Evolutionary conservation across 257 asterid species (phyloP).

Genomic region (Paraleonurus japonicus): DNA sequence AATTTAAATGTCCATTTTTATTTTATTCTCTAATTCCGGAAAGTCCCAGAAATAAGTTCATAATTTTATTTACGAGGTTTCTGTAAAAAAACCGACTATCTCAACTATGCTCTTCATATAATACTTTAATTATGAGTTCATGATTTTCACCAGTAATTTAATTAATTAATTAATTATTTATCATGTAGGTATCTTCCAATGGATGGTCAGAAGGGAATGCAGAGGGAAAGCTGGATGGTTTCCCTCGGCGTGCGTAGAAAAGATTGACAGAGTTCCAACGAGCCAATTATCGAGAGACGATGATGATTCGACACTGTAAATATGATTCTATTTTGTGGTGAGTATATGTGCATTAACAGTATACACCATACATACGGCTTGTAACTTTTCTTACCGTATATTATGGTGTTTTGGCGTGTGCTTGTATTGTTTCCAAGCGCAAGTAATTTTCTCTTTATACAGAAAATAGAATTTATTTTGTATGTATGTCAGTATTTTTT

Average conservation of each 20-base stretch:
- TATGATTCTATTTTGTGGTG: neutral
- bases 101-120: neutral
- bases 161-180: neutral
- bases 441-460: neutral
- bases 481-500: neutral
- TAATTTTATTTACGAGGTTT: neutral
- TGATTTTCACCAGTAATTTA: neutral
- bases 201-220: slow-evolving; percentile 99
- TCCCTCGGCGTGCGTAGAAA: slow-evolving; percentile 84
- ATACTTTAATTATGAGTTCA: neutral
- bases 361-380: neutral
- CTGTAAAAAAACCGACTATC: neutral
- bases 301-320: slow-evolving; percentile 5
- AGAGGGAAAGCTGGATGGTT: slow-evolving; percentile 88
- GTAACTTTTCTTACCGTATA: neutral
- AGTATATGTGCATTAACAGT: slow-evolving; percentile 16
- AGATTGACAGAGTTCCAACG: slow-evolving; percentile 38
- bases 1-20: no score
- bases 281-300: slow-evolving; percentile 35
- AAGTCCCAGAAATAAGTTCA: neutral
- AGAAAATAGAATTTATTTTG: neutral
- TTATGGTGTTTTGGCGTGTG: slow-evolving; percentile 8
- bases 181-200: slow-evolving; percentile 53
- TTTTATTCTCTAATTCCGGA: neutral
- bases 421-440: neutral